Evolutionary conservation across 2,329 filamentous ascomycete species (phyloP).

Genomic region (Teratosphaeriaceae sp.): DNA sequence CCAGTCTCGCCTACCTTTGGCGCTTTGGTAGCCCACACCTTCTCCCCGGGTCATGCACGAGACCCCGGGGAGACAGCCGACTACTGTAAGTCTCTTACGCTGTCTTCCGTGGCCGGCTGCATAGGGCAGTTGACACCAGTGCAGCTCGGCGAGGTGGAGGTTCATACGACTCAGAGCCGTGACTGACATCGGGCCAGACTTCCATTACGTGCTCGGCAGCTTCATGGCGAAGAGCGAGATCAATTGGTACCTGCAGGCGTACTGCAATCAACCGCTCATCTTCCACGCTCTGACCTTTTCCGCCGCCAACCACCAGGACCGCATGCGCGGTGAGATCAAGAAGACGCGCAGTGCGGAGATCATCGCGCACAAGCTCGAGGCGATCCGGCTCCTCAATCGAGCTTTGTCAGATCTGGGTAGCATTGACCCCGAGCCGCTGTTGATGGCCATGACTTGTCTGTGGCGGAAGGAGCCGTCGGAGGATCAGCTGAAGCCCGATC

Average conservation of each 20-base stretch:
- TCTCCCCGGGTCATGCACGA: background rate
- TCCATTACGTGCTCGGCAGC: background rate
- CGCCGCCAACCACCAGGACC: background rate
- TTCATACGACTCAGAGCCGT: too few species aligned
- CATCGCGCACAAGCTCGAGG: background rate
- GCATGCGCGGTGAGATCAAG: background rate
- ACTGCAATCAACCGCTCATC: background rate
- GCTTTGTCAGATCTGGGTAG: background rate
- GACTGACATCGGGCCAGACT: background rate
- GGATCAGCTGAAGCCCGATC: background rate
- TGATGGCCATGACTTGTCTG: background rate
- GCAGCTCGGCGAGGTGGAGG: too few species aligned
- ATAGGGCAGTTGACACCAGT: too few species aligned
- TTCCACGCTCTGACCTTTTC: background rate
- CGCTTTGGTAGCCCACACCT: background rate
- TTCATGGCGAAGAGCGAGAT: background rate
- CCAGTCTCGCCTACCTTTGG: background rate
- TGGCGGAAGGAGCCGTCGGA: background rate
- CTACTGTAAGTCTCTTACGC: background rate
- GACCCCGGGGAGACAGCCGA: background rate
- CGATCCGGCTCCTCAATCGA: background rate
- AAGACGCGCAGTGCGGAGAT: background rate
- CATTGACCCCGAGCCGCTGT: background rate
- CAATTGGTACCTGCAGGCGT: background rate
- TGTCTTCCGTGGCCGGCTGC: too few species aligned